Evolutionary conservation across 352 stramenopile species (phyloP).

Genomic region (Pythium grandisporangium): DNA sequence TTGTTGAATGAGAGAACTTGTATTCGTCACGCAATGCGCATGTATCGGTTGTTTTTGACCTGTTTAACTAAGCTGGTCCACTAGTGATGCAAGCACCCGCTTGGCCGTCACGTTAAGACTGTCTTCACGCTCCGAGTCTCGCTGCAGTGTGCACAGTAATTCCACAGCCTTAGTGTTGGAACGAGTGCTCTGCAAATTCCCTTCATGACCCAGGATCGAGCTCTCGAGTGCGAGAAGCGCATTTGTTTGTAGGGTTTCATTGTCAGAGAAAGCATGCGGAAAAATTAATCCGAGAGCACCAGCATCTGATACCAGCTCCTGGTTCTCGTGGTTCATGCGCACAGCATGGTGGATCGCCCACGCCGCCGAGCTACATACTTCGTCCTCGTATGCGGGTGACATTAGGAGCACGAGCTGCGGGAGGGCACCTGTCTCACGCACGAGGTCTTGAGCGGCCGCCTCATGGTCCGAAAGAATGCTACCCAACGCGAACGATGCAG

Average conservation of each 20-base stretch:
- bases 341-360: slow-evolving; percentile 72
- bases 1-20: too few species aligned
- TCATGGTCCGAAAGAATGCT: slow-evolving; percentile 57
- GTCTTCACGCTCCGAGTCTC: slow-evolving; percentile 33
- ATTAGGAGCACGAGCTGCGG: slow-evolving; percentile 49
- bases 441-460: slow-evolving; percentile 38
- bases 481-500: slow-evolving; percentile 50
- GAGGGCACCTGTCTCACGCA: slow-evolving; percentile 47
- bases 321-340: slow-evolving; percentile 48
- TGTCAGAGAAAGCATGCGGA: slow-evolving; percentile 21
- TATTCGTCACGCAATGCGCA: too few species aligned
- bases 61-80: slow-evolving; percentile 26
- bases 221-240: slow-evolving; percentile 59
- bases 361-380: slow-evolving; percentile 57
- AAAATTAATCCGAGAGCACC: slow-evolving; percentile 51
- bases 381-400: slow-evolving; percentile 51
- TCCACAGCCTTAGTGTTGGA: slow-evolving; percentile 22
- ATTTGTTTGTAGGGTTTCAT: slow-evolving; percentile 59
- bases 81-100: slow-evolving; percentile 30
- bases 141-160: slow-evolving; percentile 29
- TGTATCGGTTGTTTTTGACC: not conserved
- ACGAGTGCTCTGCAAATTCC: slow-evolving; percentile 38
- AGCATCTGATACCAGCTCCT: slow-evolving; percentile 45
- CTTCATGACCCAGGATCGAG: slow-evolving; percentile 26
- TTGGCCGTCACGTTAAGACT: slow-evolving; percentile 43